Base-by-base conservation (phyloP, 1,139 yeast genomes). In the Yamadazyma buinensis region DNA sequence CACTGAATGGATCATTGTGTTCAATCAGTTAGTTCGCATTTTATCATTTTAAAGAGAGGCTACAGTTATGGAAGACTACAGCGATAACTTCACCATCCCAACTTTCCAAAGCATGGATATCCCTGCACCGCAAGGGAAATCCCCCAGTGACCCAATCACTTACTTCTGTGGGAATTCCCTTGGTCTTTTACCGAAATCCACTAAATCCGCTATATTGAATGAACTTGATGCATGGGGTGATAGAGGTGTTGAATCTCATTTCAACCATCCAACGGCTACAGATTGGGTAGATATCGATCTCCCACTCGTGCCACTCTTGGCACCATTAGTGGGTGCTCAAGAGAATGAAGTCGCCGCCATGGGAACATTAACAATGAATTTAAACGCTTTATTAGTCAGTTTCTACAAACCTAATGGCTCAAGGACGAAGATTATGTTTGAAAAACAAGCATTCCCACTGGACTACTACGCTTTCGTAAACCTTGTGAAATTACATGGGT, bases 141-240 rank as follows among this genome's bases (percentile, higher is more conserved):
- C 15, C 2, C 13, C 10, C 14, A 15, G n/a, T 14, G 31, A 29
- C 20, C 43, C 60, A 40, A 52, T 72, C 15, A 67, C 77, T 21
- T 85, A 90, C 53, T 66, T 90, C 35, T 86, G 95, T 58, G 97
- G 97, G 5, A 88, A 90, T 60, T 87, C 96, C 7, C 72, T 90
- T 7, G 97, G 97, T 0, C 62, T 90, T 39, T 84, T 87, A 94
- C 97, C 97, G 0, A 64, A 61, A 34, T 51, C 64, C 3, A 80
- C 88, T 0, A 65, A 75, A 20, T 46, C 48, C 2, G 84, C 87
- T 15, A 65, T 90, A 11, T 60, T 60, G 31, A 68, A 64, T 25
- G 97, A 90, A 57, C 63, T 90, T 28, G 74, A 77, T 41, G 95
- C 94, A 0, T 90, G 97, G 97, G 65, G 75, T 21, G 67, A 58